A percentile compares a stretch with the other conserved stretches of the same genome.
Conservation (phyloP, 106 monocot species). For the Amphibolis antarctica region DNA sequence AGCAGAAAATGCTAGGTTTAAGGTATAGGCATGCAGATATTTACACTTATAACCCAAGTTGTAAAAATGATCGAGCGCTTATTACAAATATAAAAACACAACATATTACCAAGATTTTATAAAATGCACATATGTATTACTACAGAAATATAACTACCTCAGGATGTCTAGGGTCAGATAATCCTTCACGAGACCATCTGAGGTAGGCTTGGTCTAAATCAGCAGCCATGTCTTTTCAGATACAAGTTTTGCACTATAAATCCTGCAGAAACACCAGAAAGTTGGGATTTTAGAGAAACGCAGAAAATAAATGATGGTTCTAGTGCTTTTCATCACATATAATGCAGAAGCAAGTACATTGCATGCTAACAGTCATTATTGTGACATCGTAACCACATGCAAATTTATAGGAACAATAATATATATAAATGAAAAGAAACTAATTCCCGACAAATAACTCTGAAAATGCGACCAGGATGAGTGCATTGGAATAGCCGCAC, state of each 20-base stretch:
- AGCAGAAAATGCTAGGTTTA: too few species aligned
- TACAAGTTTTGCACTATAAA: not conserved
- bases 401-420: too few species aligned
- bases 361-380: not conserved
- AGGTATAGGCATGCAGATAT: not conserved
- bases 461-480: too few species aligned
- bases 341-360: not conserved
- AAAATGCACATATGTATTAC: not conserved
- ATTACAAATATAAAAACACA: too few species aligned
- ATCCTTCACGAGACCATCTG: constrained; percentile 10
- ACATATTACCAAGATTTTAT: not conserved
- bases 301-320: not conserved
- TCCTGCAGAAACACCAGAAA: not conserved
- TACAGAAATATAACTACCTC: not conserved
- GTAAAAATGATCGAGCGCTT: not conserved
- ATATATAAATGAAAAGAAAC: too few species aligned
- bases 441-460: too few species aligned
- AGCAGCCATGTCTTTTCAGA: constrained; percentile 1
- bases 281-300: not conserved
- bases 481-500: too few species aligned
- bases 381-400: too few species aligned
- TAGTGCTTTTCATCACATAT: not conserved
- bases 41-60: not conserved
- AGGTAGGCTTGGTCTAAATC: constrained; percentile 13
- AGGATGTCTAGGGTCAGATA: constrained; percentile 5